These are phyloP conservation scores for Echeveria elegans DNA, from an alignment of 164 flowering plant genomes.

Conservation along the genomic window DNA sequence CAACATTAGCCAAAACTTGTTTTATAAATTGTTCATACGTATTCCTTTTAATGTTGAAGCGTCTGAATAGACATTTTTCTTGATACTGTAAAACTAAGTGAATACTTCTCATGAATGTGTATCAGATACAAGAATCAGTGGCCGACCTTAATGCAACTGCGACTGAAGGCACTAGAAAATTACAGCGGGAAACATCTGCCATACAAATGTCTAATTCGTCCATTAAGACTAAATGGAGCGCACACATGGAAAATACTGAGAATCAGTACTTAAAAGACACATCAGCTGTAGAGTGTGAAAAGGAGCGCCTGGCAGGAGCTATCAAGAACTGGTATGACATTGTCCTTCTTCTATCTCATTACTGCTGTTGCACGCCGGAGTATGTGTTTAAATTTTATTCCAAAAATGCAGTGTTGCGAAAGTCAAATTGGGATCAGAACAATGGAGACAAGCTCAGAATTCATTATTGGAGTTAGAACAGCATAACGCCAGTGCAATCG, in stretches of 20 bases:
- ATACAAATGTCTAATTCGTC: slow-evolving; percentile 39
- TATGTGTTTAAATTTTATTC: not conserved
- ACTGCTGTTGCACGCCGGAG: not conserved
- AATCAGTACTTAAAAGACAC: slow-evolving; percentile 41
- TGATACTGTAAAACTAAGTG: not conserved
- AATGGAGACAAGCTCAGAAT: not conserved
- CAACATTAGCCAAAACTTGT: not conserved
- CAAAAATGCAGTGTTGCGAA: not conserved
- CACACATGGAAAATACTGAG: slow-evolving; percentile 35
- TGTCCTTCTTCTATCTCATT: not conserved
- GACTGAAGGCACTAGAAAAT: slow-evolving; percentile 26
- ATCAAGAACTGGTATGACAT: not conserved
- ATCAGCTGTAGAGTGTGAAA: slow-evolving; percentile 4
- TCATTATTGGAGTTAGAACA: not conserved
- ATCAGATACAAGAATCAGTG: slow-evolving; percentile 57
- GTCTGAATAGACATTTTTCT: not conserved
- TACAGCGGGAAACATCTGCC: slow-evolving; percentile 35
- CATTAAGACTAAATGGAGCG: slow-evolving; percentile 34
- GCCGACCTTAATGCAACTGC: slow-evolving; percentile 27
- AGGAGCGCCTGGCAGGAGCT: not conserved
- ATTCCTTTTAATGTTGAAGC: too few species aligned
- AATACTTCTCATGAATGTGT: not conserved
- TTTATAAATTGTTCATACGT: too few species aligned
- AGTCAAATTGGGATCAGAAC: slow-evolving; percentile 4
- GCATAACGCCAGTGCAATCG: not conserved